Percentiles rank a stretch among this genome's conserved stretches.
These are phyloP conservation scores for Akebia trifoliata DNA, from an alignment of 164 flowering plant genomes.

Conservation along the genomic window DNA sequence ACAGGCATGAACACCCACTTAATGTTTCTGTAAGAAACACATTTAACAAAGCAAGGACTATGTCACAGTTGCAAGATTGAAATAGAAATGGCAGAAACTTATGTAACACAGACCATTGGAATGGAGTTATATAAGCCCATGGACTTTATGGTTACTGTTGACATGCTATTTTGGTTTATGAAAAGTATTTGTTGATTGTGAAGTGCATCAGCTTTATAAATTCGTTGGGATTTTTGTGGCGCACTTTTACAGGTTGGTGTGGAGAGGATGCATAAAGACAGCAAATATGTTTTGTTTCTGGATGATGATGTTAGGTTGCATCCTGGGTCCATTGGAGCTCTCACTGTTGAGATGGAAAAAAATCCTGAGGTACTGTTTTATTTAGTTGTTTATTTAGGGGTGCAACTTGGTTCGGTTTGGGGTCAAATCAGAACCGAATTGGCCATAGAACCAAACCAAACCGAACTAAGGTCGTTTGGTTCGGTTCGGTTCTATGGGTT, in stretches of 20 bases:
- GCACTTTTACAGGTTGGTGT: constrained; percentile 65
- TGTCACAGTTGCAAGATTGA: not conserved
- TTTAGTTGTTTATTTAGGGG: too few relatives aligned
- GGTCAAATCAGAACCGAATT: too few relatives aligned
- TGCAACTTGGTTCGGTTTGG: too few relatives aligned
- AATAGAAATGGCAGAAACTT: not conserved
- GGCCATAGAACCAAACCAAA: too few relatives aligned
- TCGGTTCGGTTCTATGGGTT: too few relatives aligned
- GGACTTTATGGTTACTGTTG: not conserved
- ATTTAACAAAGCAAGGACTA: not conserved
- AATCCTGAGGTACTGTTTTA: constrained; percentile 67
- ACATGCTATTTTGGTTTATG: not conserved
- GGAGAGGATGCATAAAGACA: constrained; percentile 86
- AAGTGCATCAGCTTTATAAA: too few relatives aligned
- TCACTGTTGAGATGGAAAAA: constrained; percentile 87
- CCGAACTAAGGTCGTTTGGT: too few relatives aligned
- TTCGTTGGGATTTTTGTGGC: too few relatives aligned
- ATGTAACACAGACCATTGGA: not conserved
- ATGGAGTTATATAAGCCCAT: not conserved
- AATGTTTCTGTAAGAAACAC: not conserved
- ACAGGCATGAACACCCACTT: not conserved
- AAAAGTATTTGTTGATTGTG: too few relatives aligned
- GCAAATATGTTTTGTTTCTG: constrained; percentile 83
- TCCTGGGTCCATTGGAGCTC: constrained; percentile 93
- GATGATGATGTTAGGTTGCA: constrained; percentile 98